Evolutionary conservation across 345 rosid genomes (phyloP), one percentile per base, ranked within the genome.

Genomic region (Boechera stricta): DNA sequence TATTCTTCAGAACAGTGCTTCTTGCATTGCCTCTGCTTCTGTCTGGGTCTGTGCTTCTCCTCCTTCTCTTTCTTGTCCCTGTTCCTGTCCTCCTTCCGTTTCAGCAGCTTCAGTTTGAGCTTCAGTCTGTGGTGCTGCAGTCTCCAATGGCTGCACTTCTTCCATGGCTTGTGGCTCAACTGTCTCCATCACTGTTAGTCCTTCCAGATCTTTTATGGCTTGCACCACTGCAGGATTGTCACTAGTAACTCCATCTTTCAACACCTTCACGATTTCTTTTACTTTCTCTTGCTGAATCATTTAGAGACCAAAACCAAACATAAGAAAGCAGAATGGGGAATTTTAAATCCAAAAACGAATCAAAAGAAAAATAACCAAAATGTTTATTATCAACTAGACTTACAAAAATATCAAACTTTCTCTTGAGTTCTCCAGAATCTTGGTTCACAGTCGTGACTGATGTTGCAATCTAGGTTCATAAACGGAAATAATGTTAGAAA

Each of bases 151-250:
- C 48, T 71, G 59, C 12, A 47, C 65, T 28, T 51, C 67, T 31
- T 80, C 89, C 66, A 77, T 83, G 6, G 29, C 73, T 42, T 73
- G 59, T 10, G 87, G 82, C 24, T 66, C 72, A 31, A 53, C 54
- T 2, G 83, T 76, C 76, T 87, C 92, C 78, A 84, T 64, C 1
- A 80, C 52, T 5, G 85, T 86, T 13, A 95, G 88, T 39, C 82
- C 90, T 82, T 91, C 96, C 52, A 95, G 75, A 55, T 89, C 89
- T 48, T 82, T 80, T 55, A 89, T 82, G 6, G 94, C 97, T 12
- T 73, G 82, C 11, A 77, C 73, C 10, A 80, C 85, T 26, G 78
- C 66, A 8, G 82, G 64, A 28, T 82, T 60, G 54, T 78, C 86
- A 5, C 67, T 67, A 8, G 39, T 63, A 32, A 85, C 68, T 61